These are phyloP conservation scores for Sordariomycetes sp. DNA, from an alignment of 2,329 filamentous ascomycete genomes.

Conservation along the genomic window DNA sequence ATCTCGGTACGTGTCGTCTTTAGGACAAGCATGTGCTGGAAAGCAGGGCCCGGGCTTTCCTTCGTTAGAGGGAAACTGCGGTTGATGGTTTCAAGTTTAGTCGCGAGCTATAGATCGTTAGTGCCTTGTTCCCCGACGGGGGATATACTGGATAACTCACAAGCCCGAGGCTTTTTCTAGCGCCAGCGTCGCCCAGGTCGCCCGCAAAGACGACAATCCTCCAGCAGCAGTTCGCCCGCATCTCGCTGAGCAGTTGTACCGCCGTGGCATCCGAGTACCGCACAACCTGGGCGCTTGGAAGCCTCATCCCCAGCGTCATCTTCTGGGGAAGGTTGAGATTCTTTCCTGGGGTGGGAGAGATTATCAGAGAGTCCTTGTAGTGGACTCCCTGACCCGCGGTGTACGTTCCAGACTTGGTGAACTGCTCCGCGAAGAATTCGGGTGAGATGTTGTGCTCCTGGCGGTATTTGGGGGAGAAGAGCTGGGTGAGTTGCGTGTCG, in stretches of 20 bases:
- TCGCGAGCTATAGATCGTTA: background rate
- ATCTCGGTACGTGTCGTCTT: conserved; percentile 30
- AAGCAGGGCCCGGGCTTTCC: conserved; percentile 35
- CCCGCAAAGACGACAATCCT: conserved; percentile 44
- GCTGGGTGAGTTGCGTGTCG: conserved; percentile 35
- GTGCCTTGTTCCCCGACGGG: background rate
- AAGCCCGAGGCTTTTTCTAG: background rate
- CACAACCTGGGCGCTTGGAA: conserved; percentile 44
- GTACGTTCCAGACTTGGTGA: conserved; percentile 42
- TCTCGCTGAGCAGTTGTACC: conserved; percentile 34
- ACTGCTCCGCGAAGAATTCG: conserved; percentile 40
- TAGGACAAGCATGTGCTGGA: conserved; percentile 43
- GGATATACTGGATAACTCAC: background rate
- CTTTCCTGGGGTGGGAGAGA: conserved; percentile 15
- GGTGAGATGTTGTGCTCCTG: conserved; percentile 23
- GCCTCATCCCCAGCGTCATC: conserved; percentile 37
- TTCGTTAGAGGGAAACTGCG: conserved; percentile 9
- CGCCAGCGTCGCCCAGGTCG: conserved; percentile 19
- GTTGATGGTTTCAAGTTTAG: background rate
- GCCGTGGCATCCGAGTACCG: conserved; percentile 45
- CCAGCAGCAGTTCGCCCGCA: conserved; percentile 31
- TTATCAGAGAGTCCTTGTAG: conserved; percentile 38
- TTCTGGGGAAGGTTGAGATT: conserved; percentile 21
- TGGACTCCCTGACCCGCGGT: conserved; percentile 44
- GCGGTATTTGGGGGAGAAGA: conserved; percentile 32